Percentiles rank a stretch among this genome's conserved stretches.
phyloP scores from a whole-genome alignment of 2,329 filamentous ascomycete species.

The Alternaria longipes region DNA sequence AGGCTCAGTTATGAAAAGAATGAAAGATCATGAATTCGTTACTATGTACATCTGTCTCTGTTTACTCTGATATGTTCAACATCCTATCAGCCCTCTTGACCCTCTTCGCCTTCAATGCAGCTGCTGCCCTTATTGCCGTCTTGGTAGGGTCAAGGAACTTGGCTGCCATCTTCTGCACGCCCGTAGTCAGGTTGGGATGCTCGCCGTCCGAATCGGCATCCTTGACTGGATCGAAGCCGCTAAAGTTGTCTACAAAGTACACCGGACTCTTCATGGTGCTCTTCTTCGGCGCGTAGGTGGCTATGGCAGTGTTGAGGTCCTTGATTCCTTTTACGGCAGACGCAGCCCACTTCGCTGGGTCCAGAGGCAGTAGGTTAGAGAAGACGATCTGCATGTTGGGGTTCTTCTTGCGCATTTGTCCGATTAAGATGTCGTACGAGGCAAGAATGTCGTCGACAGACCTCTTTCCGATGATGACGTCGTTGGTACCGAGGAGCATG shows the following conservation, averaged over 20 bases:
- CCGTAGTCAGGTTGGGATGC: conserved; percentile 42
- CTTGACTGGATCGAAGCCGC: conserved; percentile 38
- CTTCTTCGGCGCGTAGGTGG: conserved; percentile 31
- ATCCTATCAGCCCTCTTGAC: conserved; percentile 4
- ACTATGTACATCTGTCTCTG: not conserved
- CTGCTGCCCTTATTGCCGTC: conserved; percentile 29
- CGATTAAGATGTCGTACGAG: conserved; percentile 52
- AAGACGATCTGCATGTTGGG: conserved; percentile 53
- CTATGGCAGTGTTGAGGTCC: conserved; percentile 28
- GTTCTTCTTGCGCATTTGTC: conserved; percentile 56
- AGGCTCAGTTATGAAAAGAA: not conserved
- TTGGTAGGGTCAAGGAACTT: conserved; percentile 36
- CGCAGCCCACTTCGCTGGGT: conserved; percentile 34
- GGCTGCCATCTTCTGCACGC: conserved; percentile 42
- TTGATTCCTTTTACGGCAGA: conserved; percentile 28
- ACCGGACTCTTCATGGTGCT: conserved; percentile 35
- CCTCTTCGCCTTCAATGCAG: conserved; percentile 17
- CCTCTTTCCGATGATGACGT: conserved; percentile 51
- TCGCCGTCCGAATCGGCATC: conserved; percentile 45
- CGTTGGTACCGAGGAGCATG: conserved; percentile 59
- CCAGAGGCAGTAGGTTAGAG: conserved; percentile 41
- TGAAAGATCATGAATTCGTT: conserved; percentile 19
- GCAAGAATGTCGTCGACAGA: conserved; percentile 45
- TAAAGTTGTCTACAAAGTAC: conserved; percentile 42
- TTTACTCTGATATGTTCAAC: not conserved